Conservation (phyloP, 2,329 filamentous ascomycete species). For the Colletotrichum falcatum region DNA sequence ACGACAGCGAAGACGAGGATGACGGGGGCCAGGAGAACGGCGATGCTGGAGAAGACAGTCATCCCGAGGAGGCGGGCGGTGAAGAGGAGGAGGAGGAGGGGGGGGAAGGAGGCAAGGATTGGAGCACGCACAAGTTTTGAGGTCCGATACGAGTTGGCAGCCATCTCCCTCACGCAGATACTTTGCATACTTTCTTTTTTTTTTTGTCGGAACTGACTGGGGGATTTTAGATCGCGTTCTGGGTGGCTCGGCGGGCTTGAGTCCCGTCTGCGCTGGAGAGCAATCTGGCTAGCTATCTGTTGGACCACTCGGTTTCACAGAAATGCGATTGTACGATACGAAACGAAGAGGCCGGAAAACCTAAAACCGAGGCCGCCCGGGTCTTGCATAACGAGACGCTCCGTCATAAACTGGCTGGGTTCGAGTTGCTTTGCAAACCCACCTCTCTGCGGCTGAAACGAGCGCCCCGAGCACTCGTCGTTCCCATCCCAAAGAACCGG, state of each 20-base stretch:
- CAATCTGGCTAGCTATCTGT: neutral
- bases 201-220: neutral
- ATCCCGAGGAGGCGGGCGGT: constrained; percentile 38
- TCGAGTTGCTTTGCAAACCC: neutral
- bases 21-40: constrained; percentile 31
- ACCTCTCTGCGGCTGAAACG: no score
- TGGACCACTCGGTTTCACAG: neutral
- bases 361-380: neutral
- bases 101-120: constrained; percentile 31
- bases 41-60: constrained; percentile 42
- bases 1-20: constrained; percentile 52
- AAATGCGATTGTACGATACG: neutral
- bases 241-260: neutral
- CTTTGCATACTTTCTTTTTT: no score
- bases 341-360: neutral
- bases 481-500: no score
- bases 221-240: neutral
- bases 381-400: neutral
- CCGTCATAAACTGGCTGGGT: no score
- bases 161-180: neutral
- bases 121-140: constrained; percentile 38
- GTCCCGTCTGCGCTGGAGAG: neutral
- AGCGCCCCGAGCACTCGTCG: no score
- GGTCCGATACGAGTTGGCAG: neutral
- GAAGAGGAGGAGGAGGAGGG: constrained; percentile 42